Conservation (phyloP, 2,329 filamentous ascomycete species). For the Fusarium oxysporum region DNA sequence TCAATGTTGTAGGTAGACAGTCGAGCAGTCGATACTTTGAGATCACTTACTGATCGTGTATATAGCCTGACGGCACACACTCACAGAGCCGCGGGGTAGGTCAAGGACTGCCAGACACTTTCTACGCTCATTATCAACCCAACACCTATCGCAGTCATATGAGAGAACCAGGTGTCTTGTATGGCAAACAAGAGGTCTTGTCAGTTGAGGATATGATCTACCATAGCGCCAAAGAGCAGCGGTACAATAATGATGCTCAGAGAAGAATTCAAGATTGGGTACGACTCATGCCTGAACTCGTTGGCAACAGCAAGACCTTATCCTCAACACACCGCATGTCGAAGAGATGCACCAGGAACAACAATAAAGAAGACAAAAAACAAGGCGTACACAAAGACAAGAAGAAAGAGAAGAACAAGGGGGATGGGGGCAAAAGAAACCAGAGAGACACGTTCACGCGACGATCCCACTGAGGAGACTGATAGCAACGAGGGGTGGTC, state of each 20-base stretch:
- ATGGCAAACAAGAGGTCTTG: not conserved
- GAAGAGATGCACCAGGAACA: not conserved
- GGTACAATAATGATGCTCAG: constrained; percentile 23
- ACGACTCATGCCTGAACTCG: constrained; percentile 22
- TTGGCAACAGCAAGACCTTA: not conserved
- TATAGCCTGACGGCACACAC: not conserved
- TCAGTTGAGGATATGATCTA: constrained; percentile 25
- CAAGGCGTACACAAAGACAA: not conserved
- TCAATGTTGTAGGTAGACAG: not conserved
- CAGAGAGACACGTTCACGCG: constrained; percentile 4
- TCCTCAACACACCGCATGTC: not conserved
- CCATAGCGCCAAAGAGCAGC: constrained; percentile 12
- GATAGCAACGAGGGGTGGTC: not conserved
- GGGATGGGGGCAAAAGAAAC: not conserved
- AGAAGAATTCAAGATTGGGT: constrained; percentile 30
- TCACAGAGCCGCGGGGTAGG: not conserved
- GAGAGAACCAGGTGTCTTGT: not conserved
- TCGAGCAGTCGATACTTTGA: not conserved
- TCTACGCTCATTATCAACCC: not conserved
- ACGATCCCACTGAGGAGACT: not conserved
- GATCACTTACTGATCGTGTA: not conserved
- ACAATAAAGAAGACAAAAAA: not conserved
- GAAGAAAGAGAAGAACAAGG: not conserved
- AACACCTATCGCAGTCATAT: not conserved
- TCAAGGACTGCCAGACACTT: not conserved